Evolutionary conservation across 1,139 yeast species (phyloP).

Genomic region (Protomyces inundatus): DNA sequence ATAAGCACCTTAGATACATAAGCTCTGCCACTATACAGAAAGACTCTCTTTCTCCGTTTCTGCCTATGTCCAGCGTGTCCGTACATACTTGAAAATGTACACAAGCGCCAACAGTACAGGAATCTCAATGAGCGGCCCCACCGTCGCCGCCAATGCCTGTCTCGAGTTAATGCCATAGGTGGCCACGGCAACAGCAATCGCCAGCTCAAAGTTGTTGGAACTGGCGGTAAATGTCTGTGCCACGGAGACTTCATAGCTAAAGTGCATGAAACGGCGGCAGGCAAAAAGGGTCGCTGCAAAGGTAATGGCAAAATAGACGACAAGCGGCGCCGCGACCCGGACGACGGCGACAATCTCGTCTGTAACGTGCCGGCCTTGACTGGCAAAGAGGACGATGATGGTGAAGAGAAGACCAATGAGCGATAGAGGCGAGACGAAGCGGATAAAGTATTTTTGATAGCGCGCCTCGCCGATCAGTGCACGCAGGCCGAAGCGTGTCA

Average conservation of each 20-base stretch:
- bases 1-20: too few relatives aligned
- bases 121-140: conserved; percentile 56
- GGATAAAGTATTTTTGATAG: conserved; percentile 42
- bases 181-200: conserved; percentile 53
- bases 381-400: conserved; percentile 51
- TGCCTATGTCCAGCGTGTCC: conserved; percentile 29
- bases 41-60: neutral
- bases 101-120: conserved; percentile 45
- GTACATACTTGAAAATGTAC: conserved; percentile 16
- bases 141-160: conserved; percentile 56
- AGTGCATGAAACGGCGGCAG: conserved; percentile 35
- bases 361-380: conserved; percentile 51
- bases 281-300: conserved; percentile 46
- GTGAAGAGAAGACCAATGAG: conserved; percentile 52
- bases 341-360: conserved; percentile 50
- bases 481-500: conserved; percentile 41
- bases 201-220: conserved; percentile 52
- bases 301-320: conserved; percentile 47
- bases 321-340: conserved; percentile 50
- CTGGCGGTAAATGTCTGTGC: conserved; percentile 58
- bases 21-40: too few relatives aligned
- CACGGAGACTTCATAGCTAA: conserved; percentile 45
- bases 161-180: conserved; percentile 51
- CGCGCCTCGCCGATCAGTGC: conserved; percentile 33
- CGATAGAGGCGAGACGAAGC: conserved; percentile 49